Percentiles rank a stretch among this genome's conserved stretches.
phyloP scores from a whole-genome alignment of 2,329 filamentous ascomycete genomes.

The Blastomyces parvus region DNA sequence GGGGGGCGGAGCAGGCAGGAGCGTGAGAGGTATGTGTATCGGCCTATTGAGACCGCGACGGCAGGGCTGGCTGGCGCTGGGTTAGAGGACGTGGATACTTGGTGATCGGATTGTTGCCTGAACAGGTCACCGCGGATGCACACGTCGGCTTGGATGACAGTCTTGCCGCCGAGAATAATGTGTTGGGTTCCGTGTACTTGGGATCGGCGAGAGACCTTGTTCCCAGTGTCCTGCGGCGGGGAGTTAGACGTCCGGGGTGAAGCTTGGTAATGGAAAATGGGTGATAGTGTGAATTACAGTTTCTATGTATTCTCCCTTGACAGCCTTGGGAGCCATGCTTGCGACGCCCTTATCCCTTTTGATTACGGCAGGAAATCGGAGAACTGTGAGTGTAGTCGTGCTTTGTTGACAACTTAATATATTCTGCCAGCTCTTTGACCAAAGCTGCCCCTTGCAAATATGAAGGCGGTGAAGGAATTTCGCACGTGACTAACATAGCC shows the following conservation, averaged over 20 bases:
- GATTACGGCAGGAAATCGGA: not conserved
- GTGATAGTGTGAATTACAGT: conserved; percentile 53
- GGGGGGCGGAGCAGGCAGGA: conserved; percentile 74
- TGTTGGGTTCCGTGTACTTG: conserved; percentile 92
- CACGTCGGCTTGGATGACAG: conserved; percentile 89
- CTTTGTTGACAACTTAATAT: not conserved
- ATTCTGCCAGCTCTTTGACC: not conserved
- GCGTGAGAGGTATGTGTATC: conserved; percentile 80
- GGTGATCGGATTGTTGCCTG: conserved; percentile 42
- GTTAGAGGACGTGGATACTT: conserved; percentile 21
- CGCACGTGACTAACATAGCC: not conserved
- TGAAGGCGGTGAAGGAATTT: not conserved
- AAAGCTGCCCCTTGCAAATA: not conserved
- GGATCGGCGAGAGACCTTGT: conserved; percentile 91
- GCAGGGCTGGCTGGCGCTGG: conserved; percentile 22
- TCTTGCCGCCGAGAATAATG: conserved; percentile 93
- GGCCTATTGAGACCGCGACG: conserved; percentile 69
- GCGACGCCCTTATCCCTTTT: not conserved
- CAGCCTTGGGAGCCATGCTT: conserved; percentile 64
- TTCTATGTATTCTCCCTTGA: conserved; percentile 92
- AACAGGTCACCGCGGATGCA: conserved; percentile 87
- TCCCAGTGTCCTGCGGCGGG: conserved; percentile 70
- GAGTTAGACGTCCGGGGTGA: conserved; percentile 2
- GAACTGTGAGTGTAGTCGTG: not conserved
- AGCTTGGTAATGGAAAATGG: not conserved